Conservation (phyloP, 768 basidiomycete species). For the Mycena maculata region DNA sequence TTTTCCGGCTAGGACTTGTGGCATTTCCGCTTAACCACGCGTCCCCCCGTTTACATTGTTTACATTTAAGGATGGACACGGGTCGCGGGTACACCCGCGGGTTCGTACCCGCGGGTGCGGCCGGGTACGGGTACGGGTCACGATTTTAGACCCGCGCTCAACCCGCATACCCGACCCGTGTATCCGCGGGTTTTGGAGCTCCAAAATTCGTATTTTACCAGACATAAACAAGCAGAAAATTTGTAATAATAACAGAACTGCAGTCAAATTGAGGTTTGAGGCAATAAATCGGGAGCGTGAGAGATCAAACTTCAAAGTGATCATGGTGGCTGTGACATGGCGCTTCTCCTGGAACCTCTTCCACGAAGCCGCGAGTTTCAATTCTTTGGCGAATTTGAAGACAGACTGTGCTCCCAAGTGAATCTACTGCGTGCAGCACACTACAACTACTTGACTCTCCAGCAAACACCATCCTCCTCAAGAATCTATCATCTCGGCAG, state of each 20-base stretch:
- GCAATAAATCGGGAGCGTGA: not conserved
- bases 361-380: too few species aligned
- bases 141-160: not conserved
- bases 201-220: not conserved
- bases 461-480: not conserved
- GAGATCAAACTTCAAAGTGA: too few species aligned
- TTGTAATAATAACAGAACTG: conserved; percentile 1
- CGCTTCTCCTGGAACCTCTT: too few species aligned
- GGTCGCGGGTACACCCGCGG: not conserved
- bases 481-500: conserved; percentile 1
- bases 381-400: too few species aligned
- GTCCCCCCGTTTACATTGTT: too few species aligned
- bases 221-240: not conserved
- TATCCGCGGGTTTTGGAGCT: not conserved
- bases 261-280: not conserved
- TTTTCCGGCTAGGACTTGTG: too few species aligned
- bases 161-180: not conserved
- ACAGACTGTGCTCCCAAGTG: too few species aligned
- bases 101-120: too few species aligned
- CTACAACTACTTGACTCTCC: too few species aligned
- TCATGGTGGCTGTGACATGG: too few species aligned
- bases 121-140: not conserved
- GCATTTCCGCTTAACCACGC: too few species aligned
- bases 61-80: not conserved
- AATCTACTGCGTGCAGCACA: too few species aligned